Evolutionary conservation across 129 eudicot genomes (phyloP).

Genomic region (Cynara cardunculus): DNA sequence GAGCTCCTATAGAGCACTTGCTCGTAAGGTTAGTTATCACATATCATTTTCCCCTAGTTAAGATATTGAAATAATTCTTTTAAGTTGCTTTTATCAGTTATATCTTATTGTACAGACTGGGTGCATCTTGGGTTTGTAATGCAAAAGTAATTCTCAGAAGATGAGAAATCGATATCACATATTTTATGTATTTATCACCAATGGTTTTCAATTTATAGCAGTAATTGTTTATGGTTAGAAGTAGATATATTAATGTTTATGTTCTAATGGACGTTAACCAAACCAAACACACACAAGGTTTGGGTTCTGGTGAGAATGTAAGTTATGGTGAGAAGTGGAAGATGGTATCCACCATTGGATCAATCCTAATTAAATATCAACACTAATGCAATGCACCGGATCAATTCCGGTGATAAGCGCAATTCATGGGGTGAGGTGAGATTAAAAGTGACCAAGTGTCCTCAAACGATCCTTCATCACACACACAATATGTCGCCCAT

Average conservation of each 20-base stretch:
- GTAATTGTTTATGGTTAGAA: not conserved
- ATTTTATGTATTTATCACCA: not conserved
- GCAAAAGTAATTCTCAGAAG: not conserved
- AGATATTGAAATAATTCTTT: not conserved
- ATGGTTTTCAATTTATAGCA: not conserved
- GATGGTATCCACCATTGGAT: too few species aligned
- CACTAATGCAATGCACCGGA: too few species aligned
- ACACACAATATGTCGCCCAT: not conserved
- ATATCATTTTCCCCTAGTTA: not conserved
- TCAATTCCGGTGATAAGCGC: too few species aligned
- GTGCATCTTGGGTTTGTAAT: not conserved
- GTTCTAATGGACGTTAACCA: not conserved
- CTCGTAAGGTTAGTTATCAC: conserved; percentile 59
- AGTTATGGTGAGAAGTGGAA: too few species aligned
- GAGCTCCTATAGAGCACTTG: conserved; percentile 78
- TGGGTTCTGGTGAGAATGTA: too few species aligned
- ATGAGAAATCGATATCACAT: not conserved
- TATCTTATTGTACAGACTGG: not conserved
- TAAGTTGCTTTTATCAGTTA: not conserved
- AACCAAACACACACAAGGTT: not conserved
- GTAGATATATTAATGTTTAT: not conserved
- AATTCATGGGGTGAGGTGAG: too few species aligned
- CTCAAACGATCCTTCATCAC: too few species aligned
- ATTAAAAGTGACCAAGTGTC: too few species aligned
- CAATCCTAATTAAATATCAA: too few species aligned